Evolutionary conservation across 345 rosid species (phyloP).

Genomic region (Isatis tinctoria): DNA sequence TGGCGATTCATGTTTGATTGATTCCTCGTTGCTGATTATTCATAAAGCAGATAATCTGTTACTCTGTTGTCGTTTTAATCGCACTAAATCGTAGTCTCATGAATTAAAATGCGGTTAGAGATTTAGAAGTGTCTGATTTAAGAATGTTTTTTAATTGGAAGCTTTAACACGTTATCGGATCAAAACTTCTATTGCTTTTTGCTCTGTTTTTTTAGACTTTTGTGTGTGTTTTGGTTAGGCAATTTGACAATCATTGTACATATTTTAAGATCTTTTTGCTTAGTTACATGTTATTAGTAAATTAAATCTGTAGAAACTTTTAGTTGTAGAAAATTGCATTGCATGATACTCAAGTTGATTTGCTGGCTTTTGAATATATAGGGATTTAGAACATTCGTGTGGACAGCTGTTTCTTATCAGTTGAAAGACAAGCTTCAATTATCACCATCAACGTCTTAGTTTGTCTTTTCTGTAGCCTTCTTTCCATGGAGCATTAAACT

Average conservation of each 20-base stretch:
- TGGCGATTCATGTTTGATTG: neutral
- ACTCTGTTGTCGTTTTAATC: neutral
- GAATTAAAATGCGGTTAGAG: neutral
- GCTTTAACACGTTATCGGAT: neutral
- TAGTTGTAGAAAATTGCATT: neutral
- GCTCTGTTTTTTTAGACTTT: conserved; percentile 8
- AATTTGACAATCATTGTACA: neutral
- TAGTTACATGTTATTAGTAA: neutral
- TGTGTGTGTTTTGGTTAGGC: neutral
- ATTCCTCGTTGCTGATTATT: neutral
- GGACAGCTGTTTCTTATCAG: conserved; percentile 98
- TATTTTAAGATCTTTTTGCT: neutral
- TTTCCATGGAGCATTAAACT: conserved; percentile 99
- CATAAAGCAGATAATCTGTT: neutral
- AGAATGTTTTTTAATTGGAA: neutral
- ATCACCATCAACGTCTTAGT: conserved; percentile 96
- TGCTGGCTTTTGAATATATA: conserved; percentile 14
- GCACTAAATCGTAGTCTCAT: neutral
- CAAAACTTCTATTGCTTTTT: neutral
- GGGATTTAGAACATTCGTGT: conserved; percentile 97
- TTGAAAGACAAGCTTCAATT: conserved; percentile 79
- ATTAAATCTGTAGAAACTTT: neutral
- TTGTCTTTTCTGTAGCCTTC: conserved; percentile 71
- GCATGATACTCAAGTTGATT: neutral
- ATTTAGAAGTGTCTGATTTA: neutral